Evolutionary conservation across 129 eudicot genomes (phyloP).

Genomic region (Chrysanthemum seticuspe): DNA sequence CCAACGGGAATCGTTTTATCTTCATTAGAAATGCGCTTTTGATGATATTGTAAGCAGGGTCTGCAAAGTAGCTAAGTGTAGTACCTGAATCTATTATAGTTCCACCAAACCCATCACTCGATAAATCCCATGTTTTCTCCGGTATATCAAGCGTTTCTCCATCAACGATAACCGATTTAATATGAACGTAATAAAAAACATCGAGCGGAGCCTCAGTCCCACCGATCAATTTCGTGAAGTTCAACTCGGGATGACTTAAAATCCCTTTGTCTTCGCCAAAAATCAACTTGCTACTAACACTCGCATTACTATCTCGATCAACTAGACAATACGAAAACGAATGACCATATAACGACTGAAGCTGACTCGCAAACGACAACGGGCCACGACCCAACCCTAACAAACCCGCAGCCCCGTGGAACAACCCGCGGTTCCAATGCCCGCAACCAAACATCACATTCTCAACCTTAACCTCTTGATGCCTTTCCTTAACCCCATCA

Average conservation of each 20-base stretch:
- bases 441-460: constrained; percentile 98
- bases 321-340: constrained; percentile 92
- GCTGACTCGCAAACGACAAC: constrained; percentile 79
- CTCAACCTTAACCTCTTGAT: constrained; percentile 47
- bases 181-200: constrained; percentile 73
- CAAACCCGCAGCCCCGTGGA: constrained; percentile 92
- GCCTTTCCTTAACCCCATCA: constrained; percentile 23
- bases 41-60: constrained; percentile 68
- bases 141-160: constrained; percentile 72
- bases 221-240: constrained; percentile 61
- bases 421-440: constrained; percentile 95
- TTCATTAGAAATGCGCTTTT: constrained; percentile 63
- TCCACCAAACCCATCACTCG: constrained; percentile 75
- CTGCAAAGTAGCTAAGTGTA: constrained; percentile 75
- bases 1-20: constrained; percentile 52
- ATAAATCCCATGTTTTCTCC: constrained; percentile 64
- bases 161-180: constrained; percentile 68
- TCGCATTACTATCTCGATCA: constrained; percentile 62
- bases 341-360: constrained; percentile 70
- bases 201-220: constrained; percentile 70
- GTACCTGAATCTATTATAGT: constrained; percentile 95
- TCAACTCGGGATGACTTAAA: constrained; percentile 51
- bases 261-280: constrained; percentile 80
- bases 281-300: constrained; percentile 89
- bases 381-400: constrained; percentile 92